Conservation (phyloP, 805 yeast species). For the Hanseniaspora guilliermondii region DNA sequence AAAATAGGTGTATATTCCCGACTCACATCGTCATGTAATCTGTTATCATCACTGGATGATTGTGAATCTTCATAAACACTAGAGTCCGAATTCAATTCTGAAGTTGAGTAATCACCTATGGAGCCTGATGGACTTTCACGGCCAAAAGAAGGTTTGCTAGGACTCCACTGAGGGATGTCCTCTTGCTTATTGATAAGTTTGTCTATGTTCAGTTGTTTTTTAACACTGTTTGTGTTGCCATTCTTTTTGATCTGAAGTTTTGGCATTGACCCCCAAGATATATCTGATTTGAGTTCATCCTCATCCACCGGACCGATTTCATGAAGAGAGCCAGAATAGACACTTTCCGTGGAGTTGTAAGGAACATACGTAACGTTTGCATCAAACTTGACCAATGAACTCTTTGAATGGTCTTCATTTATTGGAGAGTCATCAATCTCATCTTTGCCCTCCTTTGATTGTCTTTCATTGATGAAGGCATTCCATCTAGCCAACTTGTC, state of each 20-base stretch:
- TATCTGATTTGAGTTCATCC: conserved; percentile 25
- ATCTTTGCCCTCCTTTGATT: not conserved
- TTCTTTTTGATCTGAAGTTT: conserved; percentile 23
- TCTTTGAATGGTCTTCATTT: not conserved
- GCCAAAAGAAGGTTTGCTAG: conserved; percentile 19
- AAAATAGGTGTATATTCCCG: conserved; percentile 48
- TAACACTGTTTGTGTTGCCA: conserved; percentile 1
- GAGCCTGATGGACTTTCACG: conserved; percentile 29
- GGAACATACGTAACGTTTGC: conserved; percentile 10
- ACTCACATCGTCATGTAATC: conserved; percentile 36
- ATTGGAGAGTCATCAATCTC: not conserved
- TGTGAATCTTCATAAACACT: conserved; percentile 25
- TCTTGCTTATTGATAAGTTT: not conserved
- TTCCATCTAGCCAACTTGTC: conserved; percentile 86
- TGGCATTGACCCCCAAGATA: conserved; percentile 25
- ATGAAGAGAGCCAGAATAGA: conserved; percentile 9
- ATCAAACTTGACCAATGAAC: not conserved
- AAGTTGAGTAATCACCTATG: conserved; percentile 37
- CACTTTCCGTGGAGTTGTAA: conserved; percentile 6
- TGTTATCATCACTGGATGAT: conserved; percentile 5
- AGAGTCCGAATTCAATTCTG: conserved; percentile 26
- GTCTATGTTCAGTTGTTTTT: conserved; percentile 9
- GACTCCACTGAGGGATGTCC: conserved; percentile 14
- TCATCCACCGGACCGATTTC: conserved; percentile 24
- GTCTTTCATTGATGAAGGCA: conserved; percentile 75